Evolutionary conservation across 192 early-diverging fungal genomes (phyloP), one percentile per base, ranked within the genome.

Genomic region (Mortierella claussenii): DNA sequence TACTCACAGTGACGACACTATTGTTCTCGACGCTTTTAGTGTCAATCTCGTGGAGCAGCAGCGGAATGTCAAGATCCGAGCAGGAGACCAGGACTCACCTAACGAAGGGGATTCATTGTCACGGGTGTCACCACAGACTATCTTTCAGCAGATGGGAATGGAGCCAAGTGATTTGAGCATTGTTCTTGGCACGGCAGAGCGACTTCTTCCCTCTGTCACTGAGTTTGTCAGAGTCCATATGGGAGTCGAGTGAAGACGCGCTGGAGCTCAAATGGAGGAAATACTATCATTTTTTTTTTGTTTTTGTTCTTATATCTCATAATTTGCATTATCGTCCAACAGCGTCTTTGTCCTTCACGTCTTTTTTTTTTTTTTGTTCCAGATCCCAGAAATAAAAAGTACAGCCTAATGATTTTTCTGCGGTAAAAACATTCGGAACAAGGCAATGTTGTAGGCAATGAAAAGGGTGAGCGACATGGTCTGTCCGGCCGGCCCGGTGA

Each of bases 151-250:
- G 17, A 17, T 76, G 44, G 73, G 73, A 24, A 23, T 65, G 30
- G 60, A 80, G 6, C 56, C 71, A 21, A 56, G 61, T 28, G 82
- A 83, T 34, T 73, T 86, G 42, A 71, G 67, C 12, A 79, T 86
- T 27, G 64, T 86, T 13, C 65, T 86, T 8, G 78, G 82, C 1
- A 80, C 79, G 3, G 84, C 84, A 7, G 84, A 86, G 21, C 69
- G 83, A 31, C 48, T 86, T 36, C 64, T 79, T 27, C 82, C 82
- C 11, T 79, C 82, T 0, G 79, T 81, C 48, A 67, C 81, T 6
- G 78, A 82, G 27, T 83, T 85, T 65, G 60, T 81, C 7, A 45
- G 73, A 15, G 73, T 66, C 4, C 43, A 62, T 31, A 52, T 76
- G 9, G 73, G 64, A 7, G 65, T 75, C n/a, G 73, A 66, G 12